Base-by-base conservation (phyloP, 2,329 filamentous ascomycete genomes). In the Ophiostoma sp. region DNA sequence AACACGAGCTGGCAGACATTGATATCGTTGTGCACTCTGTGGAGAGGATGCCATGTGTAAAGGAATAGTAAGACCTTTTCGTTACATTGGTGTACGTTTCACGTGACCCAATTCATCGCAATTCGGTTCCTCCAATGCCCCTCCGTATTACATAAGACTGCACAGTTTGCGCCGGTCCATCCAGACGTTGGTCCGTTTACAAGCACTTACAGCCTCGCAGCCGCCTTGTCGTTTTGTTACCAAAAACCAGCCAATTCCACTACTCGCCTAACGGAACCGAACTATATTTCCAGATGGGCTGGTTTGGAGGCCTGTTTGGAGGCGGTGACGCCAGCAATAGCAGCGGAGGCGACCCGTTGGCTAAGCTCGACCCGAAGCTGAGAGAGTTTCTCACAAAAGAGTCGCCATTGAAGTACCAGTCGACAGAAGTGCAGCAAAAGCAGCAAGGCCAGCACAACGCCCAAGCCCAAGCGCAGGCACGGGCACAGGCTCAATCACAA, bases 311-410 rank as follows among this genome's bases (percentile, higher is more conserved):
- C 69, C 79, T 86, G 70, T 83, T 85, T 62, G 66, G 68, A 12
- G 45, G 64, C 66, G 65, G 69, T 63, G 52, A 64, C 40, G 45
- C 38, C 73, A 79, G 82, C 72, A 77, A 27, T 27, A 27, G 78
- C 67, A 36, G 18, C 55, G 52, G 67, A 44, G 52, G 55, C 40
- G 86, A 91, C 75, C 88, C 90, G 38, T 83, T 92, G 72, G 83
- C 84, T 73, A 88, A 90, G 74, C 87, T 97, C 74, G 92, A 97
- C 75, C 90, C 92, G 52, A 88, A 89, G 72, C 85, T 97, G 68
- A 89, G 90, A 75, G 90, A 94, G 72, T 96, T 93, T 78, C 87
- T 97, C 75, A 84, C 93, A 76, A 88, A 89, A 78, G 91, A 96
- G 81, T 89, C 91, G 40, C 90, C 92, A 44, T 81, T 89, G 74